phyloP scores from a whole-genome alignment of 495 filamentous ascomycete species.

The Articulospora tetracladia region DNA sequence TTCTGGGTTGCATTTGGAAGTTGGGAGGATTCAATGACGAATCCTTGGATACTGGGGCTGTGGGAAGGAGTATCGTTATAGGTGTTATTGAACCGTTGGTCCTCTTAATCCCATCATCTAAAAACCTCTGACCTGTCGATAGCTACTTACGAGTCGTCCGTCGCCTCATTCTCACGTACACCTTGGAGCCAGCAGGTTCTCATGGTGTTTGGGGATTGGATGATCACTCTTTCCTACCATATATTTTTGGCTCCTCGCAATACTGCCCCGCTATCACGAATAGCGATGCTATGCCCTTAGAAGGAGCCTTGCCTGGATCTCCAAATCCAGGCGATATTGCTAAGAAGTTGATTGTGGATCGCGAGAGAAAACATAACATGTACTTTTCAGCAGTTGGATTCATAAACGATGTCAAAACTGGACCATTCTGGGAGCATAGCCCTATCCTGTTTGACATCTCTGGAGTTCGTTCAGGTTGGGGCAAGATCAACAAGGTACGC shows the following conservation, averaged over 20 bases:
- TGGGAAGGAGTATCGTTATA: constrained; percentile 73
- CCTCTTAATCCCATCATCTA: constrained; percentile 22
- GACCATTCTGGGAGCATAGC: constrained; percentile 98
- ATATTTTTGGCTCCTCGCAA: constrained; percentile 93
- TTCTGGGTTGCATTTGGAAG: constrained; percentile 87
- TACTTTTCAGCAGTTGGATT: constrained; percentile 99
- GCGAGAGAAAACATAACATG: constrained; percentile 70
- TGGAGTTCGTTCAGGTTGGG: constrained; percentile 87
- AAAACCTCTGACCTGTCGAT: neutral
- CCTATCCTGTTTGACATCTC: constrained; percentile 94
- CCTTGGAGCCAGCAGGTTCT: constrained; percentile 91
- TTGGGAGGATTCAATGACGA: constrained; percentile 69
- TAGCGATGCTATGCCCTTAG: constrained; percentile 56
- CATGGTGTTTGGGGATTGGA: constrained; percentile 97
- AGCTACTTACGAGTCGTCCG: constrained; percentile 84
- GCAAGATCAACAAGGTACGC: constrained; percentile 91
- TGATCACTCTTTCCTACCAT: constrained; percentile 95
- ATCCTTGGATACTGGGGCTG: constrained; percentile 35
- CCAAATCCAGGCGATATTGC: constrained; percentile 67
- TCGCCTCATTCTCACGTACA: constrained; percentile 83
- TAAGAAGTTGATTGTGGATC: constrained; percentile 61
- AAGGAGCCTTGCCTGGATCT: constrained; percentile 70
- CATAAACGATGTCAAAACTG: constrained; percentile 96
- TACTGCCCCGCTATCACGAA: constrained; percentile 67
- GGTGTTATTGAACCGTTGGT: constrained; percentile 78